phyloP scores from a whole-genome alignment of 345 rosid species.

The Murraya koenigii region DNA sequence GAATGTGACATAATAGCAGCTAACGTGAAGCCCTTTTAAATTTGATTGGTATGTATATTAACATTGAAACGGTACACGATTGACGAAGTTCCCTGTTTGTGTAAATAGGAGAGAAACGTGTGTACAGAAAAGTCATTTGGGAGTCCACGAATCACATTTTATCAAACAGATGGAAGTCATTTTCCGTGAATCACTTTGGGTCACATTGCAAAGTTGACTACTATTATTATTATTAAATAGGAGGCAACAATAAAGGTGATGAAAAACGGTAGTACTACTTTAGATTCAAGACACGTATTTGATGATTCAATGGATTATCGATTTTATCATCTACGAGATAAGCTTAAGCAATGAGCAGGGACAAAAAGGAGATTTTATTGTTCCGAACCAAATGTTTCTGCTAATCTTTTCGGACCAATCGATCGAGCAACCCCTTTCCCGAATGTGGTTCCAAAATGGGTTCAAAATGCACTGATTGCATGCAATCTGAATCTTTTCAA shows the following conservation, averaged over 20 bases:
- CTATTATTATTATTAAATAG: conserved; percentile 5
- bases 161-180: conserved; percentile 10
- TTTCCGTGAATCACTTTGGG: not conserved
- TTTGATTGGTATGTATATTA: not conserved
- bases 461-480: not conserved
- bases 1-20: not conserved
- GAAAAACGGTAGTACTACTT: not conserved
- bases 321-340: not conserved
- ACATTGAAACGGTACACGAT: not conserved
- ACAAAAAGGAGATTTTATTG: not conserved
- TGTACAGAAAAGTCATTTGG: not conserved
- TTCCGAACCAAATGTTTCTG: too few relatives aligned
- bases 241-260: not conserved
- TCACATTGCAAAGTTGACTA: conserved; percentile 23
- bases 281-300: not conserved
- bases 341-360: not conserved
- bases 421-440: too few relatives aligned
- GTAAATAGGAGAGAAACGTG: too few relatives aligned
- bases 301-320: not conserved
- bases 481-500: not conserved
- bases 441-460: not conserved
- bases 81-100: not conserved
- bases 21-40: not conserved
- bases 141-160: not conserved
- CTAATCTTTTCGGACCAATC: too few relatives aligned